These are phyloP conservation scores for Acacia acuminata DNA, from an alignment of 306 rosid species.

Conservation along the genomic window DNA sequence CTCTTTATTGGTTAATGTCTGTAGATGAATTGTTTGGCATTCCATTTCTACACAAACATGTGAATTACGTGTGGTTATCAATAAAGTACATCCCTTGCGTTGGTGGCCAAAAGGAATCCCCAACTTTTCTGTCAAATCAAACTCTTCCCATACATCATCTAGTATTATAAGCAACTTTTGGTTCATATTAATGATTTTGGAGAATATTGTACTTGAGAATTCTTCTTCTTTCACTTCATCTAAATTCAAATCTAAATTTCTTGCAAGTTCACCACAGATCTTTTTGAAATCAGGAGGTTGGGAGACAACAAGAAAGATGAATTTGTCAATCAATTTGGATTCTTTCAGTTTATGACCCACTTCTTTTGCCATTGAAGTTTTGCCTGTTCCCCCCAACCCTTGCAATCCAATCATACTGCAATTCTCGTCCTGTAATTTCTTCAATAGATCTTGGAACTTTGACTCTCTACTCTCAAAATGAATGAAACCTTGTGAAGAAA, in stretches of 20 bases:
- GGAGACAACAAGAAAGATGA: constrained; percentile 3
- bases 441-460: neutral
- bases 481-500: neutral
- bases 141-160: constrained; percentile 29
- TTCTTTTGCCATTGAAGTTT: neutral
- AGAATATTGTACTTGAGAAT: neutral
- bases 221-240: neutral
- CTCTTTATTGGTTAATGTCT: neutral
- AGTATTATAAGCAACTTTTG: constrained; percentile 20
- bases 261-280: constrained; percentile 24
- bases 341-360: neutral
- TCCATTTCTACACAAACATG: neutral
- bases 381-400: neutral
- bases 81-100: neutral
- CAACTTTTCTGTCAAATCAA: neutral
- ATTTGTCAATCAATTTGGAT: constrained; percentile 15
- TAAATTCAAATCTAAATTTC: rapidly evolving
- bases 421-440: neutral
- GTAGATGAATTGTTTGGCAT: neutral
- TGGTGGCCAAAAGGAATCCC: constrained; percentile 15
- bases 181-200: neutral
- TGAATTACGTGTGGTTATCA: constrained; percentile 12
- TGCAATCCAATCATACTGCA: neutral
- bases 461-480: neutral
- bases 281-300: neutral